A percentile compares a stretch with the other conserved stretches of the same genome.
Evolutionary conservation across 2,329 filamentous ascomycete species (phyloP).

Genomic region (Stenocarpella maydis): DNA sequence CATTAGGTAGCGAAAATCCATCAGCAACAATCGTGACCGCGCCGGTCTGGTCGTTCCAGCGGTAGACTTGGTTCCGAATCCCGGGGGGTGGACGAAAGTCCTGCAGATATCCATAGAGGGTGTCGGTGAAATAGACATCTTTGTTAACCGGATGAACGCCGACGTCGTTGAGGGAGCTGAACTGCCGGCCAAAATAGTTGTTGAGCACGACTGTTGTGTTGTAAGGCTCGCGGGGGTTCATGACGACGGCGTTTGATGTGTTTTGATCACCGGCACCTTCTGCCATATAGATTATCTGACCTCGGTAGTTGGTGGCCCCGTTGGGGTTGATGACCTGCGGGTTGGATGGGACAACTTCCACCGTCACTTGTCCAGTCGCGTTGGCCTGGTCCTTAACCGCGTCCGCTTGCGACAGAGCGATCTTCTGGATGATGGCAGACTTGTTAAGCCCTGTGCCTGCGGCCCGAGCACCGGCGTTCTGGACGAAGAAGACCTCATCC

Average conservation of each 20-base stretch:
- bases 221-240: slow-evolving; percentile 57
- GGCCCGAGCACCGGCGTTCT: slow-evolving; percentile 56
- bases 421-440: slow-evolving; percentile 60
- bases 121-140: slow-evolving; percentile 73
- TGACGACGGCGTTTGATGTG: slow-evolving; percentile 50
- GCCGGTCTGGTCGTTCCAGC: slow-evolving; percentile 58
- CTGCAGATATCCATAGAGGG: slow-evolving; percentile 66
- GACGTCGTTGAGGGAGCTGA: slow-evolving; percentile 68
- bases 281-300: slow-evolving; percentile 57
- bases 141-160: slow-evolving; percentile 60
- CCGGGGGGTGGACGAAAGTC: slow-evolving; percentile 62
- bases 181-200: slow-evolving; percentile 66
- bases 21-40: slow-evolving; percentile 65
- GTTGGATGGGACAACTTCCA: slow-evolving; percentile 51
- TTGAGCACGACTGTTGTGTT: slow-evolving; percentile 64
- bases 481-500: slow-evolving; percentile 63
- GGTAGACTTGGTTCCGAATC: slow-evolving; percentile 66
- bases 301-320: slow-evolving; percentile 59
- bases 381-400: slow-evolving; percentile 48
- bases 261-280: slow-evolving; percentile 58
- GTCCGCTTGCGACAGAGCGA: slow-evolving; percentile 54
- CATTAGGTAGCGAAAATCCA: slow-evolving; percentile 64
- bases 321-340: slow-evolving; percentile 60
- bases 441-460: slow-evolving; percentile 61
- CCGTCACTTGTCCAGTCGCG: slow-evolving; percentile 50